Evolutionary conservation across 176 grass and related monocot species (phyloP), one percentile per base, ranked within the genome.

Genomic region (Phragmites australis): DNA sequence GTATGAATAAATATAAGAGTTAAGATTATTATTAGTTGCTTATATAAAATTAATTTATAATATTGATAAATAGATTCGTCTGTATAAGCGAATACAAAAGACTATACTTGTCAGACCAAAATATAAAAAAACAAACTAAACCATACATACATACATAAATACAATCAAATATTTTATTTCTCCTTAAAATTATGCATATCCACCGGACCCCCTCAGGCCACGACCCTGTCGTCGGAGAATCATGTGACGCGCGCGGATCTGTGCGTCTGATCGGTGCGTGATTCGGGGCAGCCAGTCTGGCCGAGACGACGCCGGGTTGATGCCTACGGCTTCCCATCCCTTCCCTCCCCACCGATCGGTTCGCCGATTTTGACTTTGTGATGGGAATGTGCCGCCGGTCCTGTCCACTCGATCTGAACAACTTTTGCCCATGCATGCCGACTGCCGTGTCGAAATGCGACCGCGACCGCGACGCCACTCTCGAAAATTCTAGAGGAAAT

Each of bases 311-410:
- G 75, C 46, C 18, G 1, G n/a, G 31, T 9, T 76, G 78, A 87
- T 87, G 76, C 76, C 26, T 74, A 85, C 76, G 58, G 50, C 23
- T 43, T 25, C 25, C 18, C 71, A 32, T 71, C 74, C 63, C 29
- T 40, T 51, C 31, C 11, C 6, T 47, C 10, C 54, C n/a, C 18
- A 41, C 34, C 34, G 31, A 6, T 19, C 13, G 51, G 1, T 63
- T 76, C 3, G 51, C 41, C n/a, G 62, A 59, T 21, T 81, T 70
- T 87, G 79, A 82, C 85, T 77, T 62, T 17, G 25, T 45, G 85
- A 87, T 49, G 41, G 79, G 9, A 58, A 87, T 23, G 43, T 43
- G 61, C n/a, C 30, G 46, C 32, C 75, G 55, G 43, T 34, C 58
- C 21, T 16, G 19, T 16, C 6, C 30, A 6, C 5, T 14, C 34